Percentiles rank a stretch among this genome's conserved stretches.
These are phyloP conservation scores for Irpex sp. DNA, from an alignment of 1,284 basidiomycete species.

Conservation along the genomic window DNA sequence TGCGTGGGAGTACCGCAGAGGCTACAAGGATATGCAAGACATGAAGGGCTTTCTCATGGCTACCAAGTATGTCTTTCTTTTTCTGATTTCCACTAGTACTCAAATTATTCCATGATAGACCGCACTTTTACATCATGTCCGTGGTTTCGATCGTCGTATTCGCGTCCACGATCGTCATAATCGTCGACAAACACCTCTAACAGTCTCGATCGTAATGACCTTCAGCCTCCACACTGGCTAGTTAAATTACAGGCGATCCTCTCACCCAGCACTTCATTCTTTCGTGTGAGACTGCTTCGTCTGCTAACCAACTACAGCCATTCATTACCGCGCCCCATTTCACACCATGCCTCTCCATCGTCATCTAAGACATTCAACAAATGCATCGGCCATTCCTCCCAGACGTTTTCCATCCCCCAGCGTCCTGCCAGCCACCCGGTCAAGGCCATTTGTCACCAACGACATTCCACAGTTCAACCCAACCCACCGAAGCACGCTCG, in stretches of 20 bases:
- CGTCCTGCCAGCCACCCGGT: not conserved
- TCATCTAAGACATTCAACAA: not conserved
- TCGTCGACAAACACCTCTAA: slow-evolving; percentile 23
- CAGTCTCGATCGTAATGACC: not conserved
- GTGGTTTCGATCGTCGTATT: slow-evolving; percentile 46
- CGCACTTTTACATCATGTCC: slow-evolving; percentile 50
- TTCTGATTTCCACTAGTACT: slow-evolving; percentile 7
- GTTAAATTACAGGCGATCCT: not conserved
- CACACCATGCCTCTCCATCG: not conserved
- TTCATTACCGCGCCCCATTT: not conserved
- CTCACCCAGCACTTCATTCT: too few relatives aligned
- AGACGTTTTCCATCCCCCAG: not conserved
- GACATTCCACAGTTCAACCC: not conserved
- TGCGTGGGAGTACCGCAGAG: slow-evolving; percentile 59
- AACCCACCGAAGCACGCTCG: not conserved
- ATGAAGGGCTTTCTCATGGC: slow-evolving; percentile 57
- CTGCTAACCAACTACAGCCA: not conserved
- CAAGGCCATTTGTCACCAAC: not conserved
- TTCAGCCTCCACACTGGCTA: not conserved
- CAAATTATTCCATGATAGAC: slow-evolving; percentile 30
- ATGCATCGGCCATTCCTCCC: not conserved
- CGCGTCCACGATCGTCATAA: slow-evolving; percentile 46
- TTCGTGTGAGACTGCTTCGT: not conserved
- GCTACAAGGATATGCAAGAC: slow-evolving; percentile 50
- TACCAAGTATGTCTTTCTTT: slow-evolving; percentile 45